Percentiles rank a stretch among this genome's conserved stretches.
Conservation (phyloP, 192 early-diverging fungal genomes). For the Umbelopsis vinacea region DNA sequence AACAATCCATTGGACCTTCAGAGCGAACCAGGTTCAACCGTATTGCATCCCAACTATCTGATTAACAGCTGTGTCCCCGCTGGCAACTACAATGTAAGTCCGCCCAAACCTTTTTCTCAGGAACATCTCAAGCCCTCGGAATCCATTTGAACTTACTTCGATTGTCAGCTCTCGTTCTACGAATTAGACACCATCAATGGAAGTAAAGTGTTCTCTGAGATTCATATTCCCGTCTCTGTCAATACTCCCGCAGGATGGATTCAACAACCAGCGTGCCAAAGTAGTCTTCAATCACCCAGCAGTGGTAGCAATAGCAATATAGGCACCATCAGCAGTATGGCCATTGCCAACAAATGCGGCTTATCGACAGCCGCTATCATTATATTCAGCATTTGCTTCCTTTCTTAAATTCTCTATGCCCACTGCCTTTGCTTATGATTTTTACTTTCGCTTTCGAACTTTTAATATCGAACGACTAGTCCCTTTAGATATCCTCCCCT, state of each 20-base stretch:
- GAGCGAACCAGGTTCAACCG: conserved; percentile 23
- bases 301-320: neutral
- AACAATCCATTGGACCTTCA: conserved; percentile 11
- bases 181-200: conserved; percentile 20
- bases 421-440: too few relatives aligned
- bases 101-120: neutral
- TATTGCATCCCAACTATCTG: conserved; percentile 22
- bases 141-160: neutral
- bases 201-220: neutral
- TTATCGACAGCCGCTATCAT: neutral
- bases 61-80: conserved; percentile 20
- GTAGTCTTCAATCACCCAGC: neutral
- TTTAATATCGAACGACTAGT: neutral
- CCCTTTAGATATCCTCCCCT: neutral
- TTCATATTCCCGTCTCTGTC: conserved; percentile 19
- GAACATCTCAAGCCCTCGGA: too few relatives aligned
- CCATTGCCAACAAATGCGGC: conserved; percentile 3
- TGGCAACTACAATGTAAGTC: conserved; percentile 23
- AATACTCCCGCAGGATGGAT: conserved; percentile 18
- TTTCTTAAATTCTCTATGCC: neutral
- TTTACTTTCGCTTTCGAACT: neutral
- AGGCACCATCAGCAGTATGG: neutral
- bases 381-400: neutral
- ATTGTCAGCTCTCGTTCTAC: conserved; percentile 10
- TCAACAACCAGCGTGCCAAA: conserved; percentile 2